Evolutionary conservation across 2,329 filamentous ascomycete genomes (phyloP).

Genomic region (Phialophora chinensis): DNA sequence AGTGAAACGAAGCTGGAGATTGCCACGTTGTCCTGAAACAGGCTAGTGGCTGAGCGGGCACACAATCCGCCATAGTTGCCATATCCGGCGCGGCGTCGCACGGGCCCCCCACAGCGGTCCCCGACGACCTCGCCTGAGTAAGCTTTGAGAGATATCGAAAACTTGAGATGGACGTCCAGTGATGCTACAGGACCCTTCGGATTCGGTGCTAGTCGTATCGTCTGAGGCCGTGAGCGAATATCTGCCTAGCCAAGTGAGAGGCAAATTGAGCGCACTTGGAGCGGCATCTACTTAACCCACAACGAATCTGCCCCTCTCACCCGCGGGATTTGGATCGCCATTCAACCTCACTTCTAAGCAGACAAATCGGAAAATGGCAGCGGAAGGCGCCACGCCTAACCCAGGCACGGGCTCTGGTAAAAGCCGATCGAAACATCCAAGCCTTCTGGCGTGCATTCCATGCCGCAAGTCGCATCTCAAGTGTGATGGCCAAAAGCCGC

Average conservation of each 20-base stretch:
- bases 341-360: slow-evolving; percentile 13
- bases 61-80: slow-evolving; percentile 18
- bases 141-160: slow-evolving; percentile 7
- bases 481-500: slow-evolving; percentile 71
- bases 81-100: neutral
- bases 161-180: neutral
- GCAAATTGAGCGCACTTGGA: neutral
- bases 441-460: slow-evolving; percentile 54
- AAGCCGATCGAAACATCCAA: slow-evolving; percentile 40
- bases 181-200: neutral
- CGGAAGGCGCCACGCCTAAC: slow-evolving; percentile 8
- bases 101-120: slow-evolving; percentile 9
- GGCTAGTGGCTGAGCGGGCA: neutral
- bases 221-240: neutral
- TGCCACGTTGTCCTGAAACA: slow-evolving; percentile 11
- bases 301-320: slow-evolving; percentile 8
- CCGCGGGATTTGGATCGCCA: neutral
- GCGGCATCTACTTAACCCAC: slow-evolving; percentile 5
- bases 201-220: neutral
- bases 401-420: slow-evolving; percentile 23
- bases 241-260: neutral
- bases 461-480: slow-evolving; percentile 71
- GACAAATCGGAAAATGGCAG: slow-evolving; percentile 16
- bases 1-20: neutral
- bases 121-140: slow-evolving; percentile 19